phyloP scores from a whole-genome alignment of 345 rosid species.

The Linum lewisii region DNA sequence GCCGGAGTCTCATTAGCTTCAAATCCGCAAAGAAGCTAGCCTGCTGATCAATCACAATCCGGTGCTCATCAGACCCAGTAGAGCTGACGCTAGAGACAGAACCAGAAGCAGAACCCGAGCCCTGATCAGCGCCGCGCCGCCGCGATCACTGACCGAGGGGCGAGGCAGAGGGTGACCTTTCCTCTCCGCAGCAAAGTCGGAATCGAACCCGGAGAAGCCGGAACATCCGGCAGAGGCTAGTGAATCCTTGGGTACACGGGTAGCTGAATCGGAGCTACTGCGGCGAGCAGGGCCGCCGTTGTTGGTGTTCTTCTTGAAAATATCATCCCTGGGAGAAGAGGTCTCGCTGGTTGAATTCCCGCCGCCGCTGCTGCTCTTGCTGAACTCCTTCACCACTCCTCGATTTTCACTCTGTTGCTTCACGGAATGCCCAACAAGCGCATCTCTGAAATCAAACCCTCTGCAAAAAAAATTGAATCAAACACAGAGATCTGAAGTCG shows the following conservation, averaged over 20 bases:
- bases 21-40: too few relatives aligned
- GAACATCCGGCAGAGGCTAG: constrained; percentile 25
- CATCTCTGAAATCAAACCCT: too few relatives aligned
- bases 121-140: constrained; percentile 27
- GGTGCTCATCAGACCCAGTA: constrained; percentile 72
- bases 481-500: too few relatives aligned
- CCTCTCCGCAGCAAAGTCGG: constrained; percentile 43
- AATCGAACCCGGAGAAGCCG: constrained; percentile 64
- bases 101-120: constrained; percentile 45
- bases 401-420: too few relatives aligned
- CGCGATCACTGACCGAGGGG: constrained; percentile 32
- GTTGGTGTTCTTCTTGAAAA: constrained; percentile 11
- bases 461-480: too few relatives aligned
- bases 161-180: constrained; percentile 67
- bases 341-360: constrained; percentile 17
- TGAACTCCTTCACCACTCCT: constrained; percentile 42
- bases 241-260: constrained; percentile 38
- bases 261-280: constrained; percentile 35
- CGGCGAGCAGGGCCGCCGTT: constrained; percentile 21
- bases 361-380: constrained; percentile 38
- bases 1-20: too few relatives aligned
- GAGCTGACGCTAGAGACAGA: constrained; percentile 80
- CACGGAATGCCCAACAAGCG: too few relatives aligned
- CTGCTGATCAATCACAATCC: constrained; percentile 22
- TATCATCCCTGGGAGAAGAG: constrained; percentile 6